Evolutionary conservation across 129 eudicot genomes (phyloP).

Genomic region (Ambrosia artemisiifolia): DNA sequence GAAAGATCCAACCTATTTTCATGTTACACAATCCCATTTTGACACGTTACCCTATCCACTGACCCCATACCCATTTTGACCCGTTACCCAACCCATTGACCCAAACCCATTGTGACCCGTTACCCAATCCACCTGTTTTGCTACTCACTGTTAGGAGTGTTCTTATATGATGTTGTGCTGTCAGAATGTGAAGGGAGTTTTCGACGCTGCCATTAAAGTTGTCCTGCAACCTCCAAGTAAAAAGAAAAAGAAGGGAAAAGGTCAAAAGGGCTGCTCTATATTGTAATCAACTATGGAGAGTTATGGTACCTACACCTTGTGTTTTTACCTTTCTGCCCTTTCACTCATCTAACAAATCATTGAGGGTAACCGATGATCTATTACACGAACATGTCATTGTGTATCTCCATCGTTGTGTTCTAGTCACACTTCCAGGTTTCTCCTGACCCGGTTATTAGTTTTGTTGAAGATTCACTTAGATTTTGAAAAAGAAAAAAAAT

Average conservation of each 20-base stretch:
- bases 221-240: constrained; percentile 50
- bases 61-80: neutral
- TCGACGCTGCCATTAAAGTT: constrained; percentile 56
- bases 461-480: constrained; percentile 17
- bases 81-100: neutral
- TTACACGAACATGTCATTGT: constrained; percentile 19
- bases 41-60: no score
- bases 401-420: constrained; percentile 3
- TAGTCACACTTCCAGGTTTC: constrained; percentile 23
- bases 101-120: neutral
- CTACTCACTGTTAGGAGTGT: neutral
- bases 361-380: constrained; percentile 23
- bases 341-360: constrained; percentile 17
- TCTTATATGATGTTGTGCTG: constrained; percentile 9
- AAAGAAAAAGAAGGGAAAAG: constrained; percentile 54
- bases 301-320: constrained; percentile 14
- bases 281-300: constrained; percentile 35
- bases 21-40: no score
- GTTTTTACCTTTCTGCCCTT: constrained; percentile 30
- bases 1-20: no score
- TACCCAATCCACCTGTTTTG: neutral
- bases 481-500: constrained; percentile 12
- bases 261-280: constrained; percentile 55
- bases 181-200: constrained; percentile 51
- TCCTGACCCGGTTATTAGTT: constrained; percentile 17